Base-by-base conservation (phyloP, 148 eudicot species). In the Linanthus parryae region DNA sequence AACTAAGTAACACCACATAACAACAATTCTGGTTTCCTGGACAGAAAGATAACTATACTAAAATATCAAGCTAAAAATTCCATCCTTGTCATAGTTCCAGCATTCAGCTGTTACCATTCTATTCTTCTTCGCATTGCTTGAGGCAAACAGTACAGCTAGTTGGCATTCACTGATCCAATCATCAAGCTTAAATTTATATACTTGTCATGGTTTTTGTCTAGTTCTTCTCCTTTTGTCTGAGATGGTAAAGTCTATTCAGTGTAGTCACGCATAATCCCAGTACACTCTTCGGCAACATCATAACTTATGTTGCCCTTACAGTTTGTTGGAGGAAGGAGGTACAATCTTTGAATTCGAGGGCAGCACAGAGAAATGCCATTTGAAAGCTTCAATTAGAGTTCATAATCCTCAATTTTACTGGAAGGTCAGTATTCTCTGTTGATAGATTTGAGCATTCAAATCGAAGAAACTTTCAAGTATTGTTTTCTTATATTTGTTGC, bases 251-350 rank as follows among this genome's bases (percentile, higher is more conserved):
- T n/a, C 11, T 5, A 5, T 31, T 31, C 5, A 31, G 7, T 31
- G 35, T 31, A 31, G 11, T 5, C 7, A 5, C 11, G 5, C 35
- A 31, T 5, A 31, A 31, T 31, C 5, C 11, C 11, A 11, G 36
- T 46, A 19, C 16, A 16, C 34, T 37, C 52, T 51, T 2, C 38
- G 54, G 8, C 20, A 44, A 13, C 34, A 41, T 31, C 35, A 5
- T 31, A 5, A 5, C 11, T 31, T 11, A 31, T 11, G 5, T 30
- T 12, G 55, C 8, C 25, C 9, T 16, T 16, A 23, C 64, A 92
- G 96, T 58, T 67, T 92, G 27, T 21, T 92, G 57, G 96, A 87
- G 64, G 98, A 84, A 25, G 98, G 95, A 17, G 98, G 95, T 37
- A 75, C 76, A 8, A 41, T 84, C 58, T 64, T 79, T 63, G 69